phyloP scores from a whole-genome alignment of 1,139 yeast species.

The Scheffersomyces insectosa region DNA sequence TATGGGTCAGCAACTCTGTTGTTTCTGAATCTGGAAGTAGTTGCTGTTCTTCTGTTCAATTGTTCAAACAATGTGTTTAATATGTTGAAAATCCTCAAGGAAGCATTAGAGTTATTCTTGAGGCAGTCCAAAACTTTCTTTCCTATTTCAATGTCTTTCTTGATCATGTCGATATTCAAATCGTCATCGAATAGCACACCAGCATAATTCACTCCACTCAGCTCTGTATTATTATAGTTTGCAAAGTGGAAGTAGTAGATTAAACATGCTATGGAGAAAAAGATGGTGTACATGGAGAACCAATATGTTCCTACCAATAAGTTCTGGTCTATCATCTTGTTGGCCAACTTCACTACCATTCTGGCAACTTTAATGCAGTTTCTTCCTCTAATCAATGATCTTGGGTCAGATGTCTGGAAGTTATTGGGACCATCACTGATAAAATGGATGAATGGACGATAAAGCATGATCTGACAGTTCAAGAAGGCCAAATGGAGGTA shows the following conservation, averaged over 20 bases:
- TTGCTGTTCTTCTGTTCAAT: conserved; percentile 66
- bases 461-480: conserved; percentile 81
- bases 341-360: conserved; percentile 78
- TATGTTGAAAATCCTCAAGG: conserved; percentile 75
- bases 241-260: conserved; percentile 82
- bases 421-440: conserved; percentile 56
- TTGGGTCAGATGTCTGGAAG: conserved; percentile 40
- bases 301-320: conserved; percentile 86
- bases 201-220: conserved; percentile 36
- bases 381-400: conserved; percentile 66
- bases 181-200: conserved; percentile 59
- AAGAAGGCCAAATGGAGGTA: conserved; percentile 75
- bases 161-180: conserved; percentile 64
- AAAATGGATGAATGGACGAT: conserved; percentile 90
- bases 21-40: conserved; percentile 22
- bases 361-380: conserved; percentile 86
- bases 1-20: background rate
- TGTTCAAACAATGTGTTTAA: conserved; percentile 81
- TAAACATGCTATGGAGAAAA: conserved; percentile 85
- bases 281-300: conserved; percentile 91
- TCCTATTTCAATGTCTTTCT: conserved; percentile 80
- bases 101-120: conserved; percentile 75
- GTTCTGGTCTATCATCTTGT: conserved; percentile 75
- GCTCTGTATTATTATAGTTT: conserved; percentile 29
- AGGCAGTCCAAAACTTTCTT: conserved; percentile 69